Evolutionary conservation across 176 grass and related monocot genomes (phyloP).

Genomic region (Lolium perenne): DNA sequence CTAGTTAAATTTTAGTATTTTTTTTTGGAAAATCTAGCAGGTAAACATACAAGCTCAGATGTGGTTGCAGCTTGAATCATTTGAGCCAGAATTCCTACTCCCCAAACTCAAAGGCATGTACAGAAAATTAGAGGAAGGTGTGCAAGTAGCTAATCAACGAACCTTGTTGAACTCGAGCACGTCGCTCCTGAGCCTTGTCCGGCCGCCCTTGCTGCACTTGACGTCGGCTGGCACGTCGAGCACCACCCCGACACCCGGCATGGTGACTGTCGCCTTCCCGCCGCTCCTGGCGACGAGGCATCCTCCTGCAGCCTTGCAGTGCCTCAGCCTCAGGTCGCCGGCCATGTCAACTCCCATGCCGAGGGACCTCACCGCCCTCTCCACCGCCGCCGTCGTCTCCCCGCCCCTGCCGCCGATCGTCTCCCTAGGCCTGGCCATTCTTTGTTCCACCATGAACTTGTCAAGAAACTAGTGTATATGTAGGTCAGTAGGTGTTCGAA

Average conservation of each 20-base stretch:
- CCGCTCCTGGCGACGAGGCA: conserved; percentile 53
- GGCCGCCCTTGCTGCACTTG: conserved; percentile 80
- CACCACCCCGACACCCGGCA: conserved; percentile 61
- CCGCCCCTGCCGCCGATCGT: neutral
- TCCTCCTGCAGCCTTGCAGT: conserved; percentile 64
- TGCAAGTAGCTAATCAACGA: neutral
- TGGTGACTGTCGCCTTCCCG: conserved; percentile 46
- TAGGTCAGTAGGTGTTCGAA: neutral
- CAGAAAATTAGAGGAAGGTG: neutral
- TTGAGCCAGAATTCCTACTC: neutral
- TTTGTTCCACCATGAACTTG: neutral
- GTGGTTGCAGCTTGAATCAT: neutral
- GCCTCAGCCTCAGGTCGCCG: conserved; percentile 69
- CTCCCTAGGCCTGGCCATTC: conserved; percentile 28
- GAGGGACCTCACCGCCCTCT: conserved; percentile 62
- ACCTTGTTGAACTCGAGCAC: conserved; percentile 90
- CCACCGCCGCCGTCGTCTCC: conserved; percentile 38
- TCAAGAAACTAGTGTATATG: neutral
- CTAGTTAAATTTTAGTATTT: neutral
- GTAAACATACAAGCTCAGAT: neutral
- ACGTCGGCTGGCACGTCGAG: conserved; percentile 65
- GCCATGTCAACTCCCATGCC: conserved; percentile 83
- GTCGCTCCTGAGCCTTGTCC: conserved; percentile 68
- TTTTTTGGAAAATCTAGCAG: neutral
- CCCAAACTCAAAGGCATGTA: neutral